Evolutionary conservation across 2,329 filamentous ascomycete species (phyloP), one percentile per base, ranked within the genome.

Genomic region (Scytalidium lignicola): DNA sequence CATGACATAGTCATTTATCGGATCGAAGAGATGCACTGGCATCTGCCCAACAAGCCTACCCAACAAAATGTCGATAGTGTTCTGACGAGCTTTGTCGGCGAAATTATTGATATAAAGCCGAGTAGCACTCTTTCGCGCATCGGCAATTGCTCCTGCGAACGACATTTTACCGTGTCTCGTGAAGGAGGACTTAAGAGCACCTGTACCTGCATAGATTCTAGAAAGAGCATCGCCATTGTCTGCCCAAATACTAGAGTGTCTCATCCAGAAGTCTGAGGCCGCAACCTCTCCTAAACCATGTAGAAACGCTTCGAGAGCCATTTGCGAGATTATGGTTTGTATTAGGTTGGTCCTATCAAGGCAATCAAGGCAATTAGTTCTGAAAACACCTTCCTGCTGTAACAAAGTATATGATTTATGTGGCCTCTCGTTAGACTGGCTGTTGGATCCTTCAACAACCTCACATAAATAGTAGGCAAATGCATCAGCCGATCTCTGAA

Each of bases 41-140:
- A 77, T 72, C 66, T 97, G 92, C 21, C 89, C 88, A 51, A 95
- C 85, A 39, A 96, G 70, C 47, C 90, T 80, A 2, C 92, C 92
- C 4, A 99, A 75, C 5, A 99, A 77, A 71, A 95, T 85, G 67
- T 99, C 93, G 57, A 99, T 97, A 1, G 90, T 96, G 58, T 90
- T 91, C 65, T 99, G 93, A 43, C 90, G 79, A 19, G 85, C 88
- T 56, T 95, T 95, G 66, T 99, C 93, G 8, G 90, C 82, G 65
- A 99, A 97, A 64, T 96, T 97, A 70, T 99, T 99, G 70, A 96
- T 92, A 64, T 96, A 97, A 54, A 96, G 80, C 51, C 93, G 80
- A 46, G 93, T 93, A 1, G 92, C 91, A 56, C 90, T 96, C 69
- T 99, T 99, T 48, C 92, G 82, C 41, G 90, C 87, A 70, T 99